Conservation (phyloP, 2,329 filamentous ascomycete genomes). For the Plenodomus lindquistii region DNA sequence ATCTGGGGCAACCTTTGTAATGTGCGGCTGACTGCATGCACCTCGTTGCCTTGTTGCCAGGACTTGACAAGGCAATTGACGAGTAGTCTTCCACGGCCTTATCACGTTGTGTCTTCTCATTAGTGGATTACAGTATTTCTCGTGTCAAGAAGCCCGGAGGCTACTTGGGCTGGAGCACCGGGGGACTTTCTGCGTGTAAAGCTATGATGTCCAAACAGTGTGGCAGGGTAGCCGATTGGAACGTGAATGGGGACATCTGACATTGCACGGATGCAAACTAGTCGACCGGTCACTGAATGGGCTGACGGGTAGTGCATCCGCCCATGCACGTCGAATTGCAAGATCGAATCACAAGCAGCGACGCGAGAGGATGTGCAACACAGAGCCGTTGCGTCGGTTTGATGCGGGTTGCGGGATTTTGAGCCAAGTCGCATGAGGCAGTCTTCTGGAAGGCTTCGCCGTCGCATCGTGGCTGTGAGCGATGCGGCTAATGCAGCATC, state of each 20-base stretch:
- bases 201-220: conserved; percentile 4
- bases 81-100: conserved; percentile 17
- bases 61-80: conserved; percentile 17
- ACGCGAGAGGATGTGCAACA: conserved; percentile 7
- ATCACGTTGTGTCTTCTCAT: conserved; percentile 24
- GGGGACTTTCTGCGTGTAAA: conserved; percentile 7
- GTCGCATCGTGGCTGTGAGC: conserved; percentile 18
- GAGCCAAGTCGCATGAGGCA: conserved; percentile 9
- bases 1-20: conserved; percentile 8
- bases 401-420: conserved; percentile 11
- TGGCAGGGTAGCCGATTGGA: conserved; percentile 11
- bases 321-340: conserved; percentile 2
- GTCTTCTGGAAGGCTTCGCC: conserved; percentile 22
- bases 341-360: conserved; percentile 16
- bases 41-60: conserved; percentile 12
- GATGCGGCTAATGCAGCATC: conserved; percentile 8
- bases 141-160: conserved; percentile 16
- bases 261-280: conserved; percentile 14
- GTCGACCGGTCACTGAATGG: conserved; percentile 19
- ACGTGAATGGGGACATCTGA: conserved; percentile 19
- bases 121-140: conserved; percentile 16
- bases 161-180: conserved; percentile 2
- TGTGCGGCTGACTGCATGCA: conserved; percentile 17
- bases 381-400: conserved; percentile 13
- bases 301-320: conserved; percentile 9